Conservation (phyloP, 169 alveolate species). For the Cryptosporidium parvum region DNA sequence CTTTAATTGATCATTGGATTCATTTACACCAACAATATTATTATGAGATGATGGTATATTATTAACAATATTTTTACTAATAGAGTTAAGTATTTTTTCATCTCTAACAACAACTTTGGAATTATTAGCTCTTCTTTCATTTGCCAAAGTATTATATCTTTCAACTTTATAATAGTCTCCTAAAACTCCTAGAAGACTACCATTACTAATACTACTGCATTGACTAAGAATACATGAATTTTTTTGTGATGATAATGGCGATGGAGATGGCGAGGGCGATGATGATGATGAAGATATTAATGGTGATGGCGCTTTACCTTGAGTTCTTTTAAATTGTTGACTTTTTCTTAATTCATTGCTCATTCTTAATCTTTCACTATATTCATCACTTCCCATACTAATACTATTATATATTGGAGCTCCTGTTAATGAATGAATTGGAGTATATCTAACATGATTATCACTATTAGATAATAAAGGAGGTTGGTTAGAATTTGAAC, state of each 20-base stretch:
- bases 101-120: background rate
- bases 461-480: background rate
- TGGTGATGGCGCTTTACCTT: background rate
- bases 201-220: slow-evolving; percentile 4
- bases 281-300: too few relatives aligned
- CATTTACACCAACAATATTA: background rate
- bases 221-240: slow-evolving; percentile 15
- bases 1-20: slow-evolving; percentile 10
- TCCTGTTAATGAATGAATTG: slow-evolving; percentile 53
- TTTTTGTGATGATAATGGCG: background rate
- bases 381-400: slow-evolving; percentile 53
- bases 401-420: slow-evolving; percentile 67
- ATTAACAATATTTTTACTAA: slow-evolving; percentile 20
- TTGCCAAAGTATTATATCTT: background rate
- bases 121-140: background rate
- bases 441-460: slow-evolving; percentile 14
- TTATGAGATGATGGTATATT: background rate
- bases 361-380: slow-evolving; percentile 30
- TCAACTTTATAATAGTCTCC: slow-evolving; percentile 29
- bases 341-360: slow-evolving; percentile 7
- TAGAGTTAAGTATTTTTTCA: slow-evolving; percentile 8
- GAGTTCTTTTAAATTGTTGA: slow-evolving; percentile 14
- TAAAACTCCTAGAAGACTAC: slow-evolving; percentile 10
- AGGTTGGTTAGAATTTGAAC: background rate
- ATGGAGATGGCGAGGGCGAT: background rate